Evolutionary conservation across 257 asterid species (phyloP).

Genomic region (Verbena officinalis): DNA sequence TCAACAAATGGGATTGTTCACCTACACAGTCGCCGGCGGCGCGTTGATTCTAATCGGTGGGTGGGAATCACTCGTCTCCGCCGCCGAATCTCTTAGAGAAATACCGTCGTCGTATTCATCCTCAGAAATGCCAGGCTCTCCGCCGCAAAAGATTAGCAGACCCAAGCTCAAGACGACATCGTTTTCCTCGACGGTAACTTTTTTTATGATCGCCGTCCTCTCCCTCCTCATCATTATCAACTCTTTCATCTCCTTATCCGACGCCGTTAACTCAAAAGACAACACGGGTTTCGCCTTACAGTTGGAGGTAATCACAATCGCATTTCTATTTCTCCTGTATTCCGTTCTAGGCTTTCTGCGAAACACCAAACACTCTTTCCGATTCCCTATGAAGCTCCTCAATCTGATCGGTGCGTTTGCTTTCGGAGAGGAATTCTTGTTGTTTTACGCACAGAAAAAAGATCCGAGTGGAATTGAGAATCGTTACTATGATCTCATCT

Average conservation of each 20-base stretch:
- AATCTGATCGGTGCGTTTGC: constrained; percentile 66
- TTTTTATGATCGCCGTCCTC: constrained; percentile 51
- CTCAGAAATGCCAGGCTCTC: constrained; percentile 22
- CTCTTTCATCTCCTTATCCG: constrained; percentile 66
- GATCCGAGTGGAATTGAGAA: constrained; percentile 89
- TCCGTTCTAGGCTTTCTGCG: constrained; percentile 64
- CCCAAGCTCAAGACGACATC: constrained; percentile 25
- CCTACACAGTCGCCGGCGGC: constrained; percentile 76
- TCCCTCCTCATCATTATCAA: constrained; percentile 57
- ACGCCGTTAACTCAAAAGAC: constrained; percentile 64
- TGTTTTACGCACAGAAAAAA: constrained; percentile 72
- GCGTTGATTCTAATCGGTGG: constrained; percentile 70
- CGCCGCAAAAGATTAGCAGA: constrained; percentile 23
- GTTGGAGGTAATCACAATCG: constrained; percentile 64
- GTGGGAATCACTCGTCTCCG: constrained; percentile 60
- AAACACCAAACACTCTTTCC: constrained; percentile 34
- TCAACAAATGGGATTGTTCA: constrained; percentile 67
- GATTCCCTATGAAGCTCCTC: constrained; percentile 51
- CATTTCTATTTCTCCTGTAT: constrained; percentile 59
- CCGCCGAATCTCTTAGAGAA: constrained; percentile 36
- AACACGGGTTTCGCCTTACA: constrained; percentile 68
- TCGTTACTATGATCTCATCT: constrained; percentile 71
- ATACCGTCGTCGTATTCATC: constrained; percentile 38
- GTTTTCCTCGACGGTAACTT: constrained; percentile 56
- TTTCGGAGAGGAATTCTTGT: constrained; percentile 74